Evolutionary conservation across 352 stramenopile species (phyloP).

Genomic region (Ophiocytium majus): DNA sequence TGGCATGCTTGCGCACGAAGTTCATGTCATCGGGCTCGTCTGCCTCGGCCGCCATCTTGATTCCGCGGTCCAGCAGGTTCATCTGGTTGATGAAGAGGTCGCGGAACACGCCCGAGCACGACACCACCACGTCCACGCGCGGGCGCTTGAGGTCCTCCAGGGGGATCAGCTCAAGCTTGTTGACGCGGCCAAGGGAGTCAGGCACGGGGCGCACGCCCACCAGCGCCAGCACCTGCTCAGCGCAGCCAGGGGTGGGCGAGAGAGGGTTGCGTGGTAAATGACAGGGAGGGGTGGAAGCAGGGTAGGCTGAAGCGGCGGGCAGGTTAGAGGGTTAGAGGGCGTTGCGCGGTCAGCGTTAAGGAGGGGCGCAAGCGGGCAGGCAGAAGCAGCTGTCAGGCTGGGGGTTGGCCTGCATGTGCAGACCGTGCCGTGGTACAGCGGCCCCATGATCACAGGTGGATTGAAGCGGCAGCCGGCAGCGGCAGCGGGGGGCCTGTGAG

Average conservation of each 20-base stretch:
- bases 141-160: constrained; percentile 74
- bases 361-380: too few species aligned
- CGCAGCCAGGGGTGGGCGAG: constrained; percentile 53
- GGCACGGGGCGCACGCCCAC: constrained; percentile 71
- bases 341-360: neutral
- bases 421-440: too few species aligned
- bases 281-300: neutral
- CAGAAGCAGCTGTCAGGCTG: too few species aligned
- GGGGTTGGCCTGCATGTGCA: too few species aligned
- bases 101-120: constrained; percentile 78
- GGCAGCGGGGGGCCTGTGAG: too few species aligned
- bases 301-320: neutral
- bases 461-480: too few species aligned
- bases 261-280: too few species aligned
- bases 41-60: constrained; percentile 80
- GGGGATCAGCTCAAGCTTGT: constrained; percentile 81
- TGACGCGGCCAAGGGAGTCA: constrained; percentile 76
- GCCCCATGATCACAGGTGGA: too few species aligned
- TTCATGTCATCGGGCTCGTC: constrained; percentile 74
- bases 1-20: constrained; percentile 76
- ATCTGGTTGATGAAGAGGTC: constrained; percentile 86
- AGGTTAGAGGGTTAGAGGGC: neutral
- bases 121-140: constrained; percentile 78
- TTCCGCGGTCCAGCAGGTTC: constrained; percentile 78
- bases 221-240: constrained; percentile 73